Evolutionary conservation across 2,329 filamentous ascomycete species (phyloP), one percentile per base, ranked within the genome.

Genomic region (Aspergillus sp.): DNA sequence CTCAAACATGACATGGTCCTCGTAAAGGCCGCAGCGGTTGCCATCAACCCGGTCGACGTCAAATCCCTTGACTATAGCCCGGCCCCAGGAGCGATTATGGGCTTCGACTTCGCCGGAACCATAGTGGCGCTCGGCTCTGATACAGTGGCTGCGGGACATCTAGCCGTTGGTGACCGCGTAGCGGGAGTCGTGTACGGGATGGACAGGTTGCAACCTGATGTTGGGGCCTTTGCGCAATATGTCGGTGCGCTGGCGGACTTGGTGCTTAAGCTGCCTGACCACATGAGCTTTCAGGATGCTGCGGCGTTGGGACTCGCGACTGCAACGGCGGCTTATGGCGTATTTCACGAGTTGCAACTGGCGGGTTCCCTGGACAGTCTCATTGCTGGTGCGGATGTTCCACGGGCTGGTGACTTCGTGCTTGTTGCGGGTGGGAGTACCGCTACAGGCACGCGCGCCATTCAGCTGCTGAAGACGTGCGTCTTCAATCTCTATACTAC

Each of bases 81-180:
- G 8, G 37, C 52, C 15, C 33, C 49, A 15, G 60, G 57, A 3
- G 60, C 60, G 6, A 51, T 58, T 31, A 19, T 41, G 21, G 60
- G 57, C 14, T 57, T 41, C 35, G 57, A 62, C 55, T 62, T 62
- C 33, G 46, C 60, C 27, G 60, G 54, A n/a, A 53, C 44, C 11
- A 39, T 62, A 17, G 47, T 55, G n/a, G 57, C 54, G 7, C 12
- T 59, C n/a, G 60, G 57, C 8, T 15, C 50, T n/a, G 49, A 46
- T 21, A 25, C 50, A 19, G 21, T 39, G 4, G 25, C 41, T 14
- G 39, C 3, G 2, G 39, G 39, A 14, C 43, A 40, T 19, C 40
- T 57, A 15, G 15, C n/a, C n/a, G 56, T 70, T 1, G 75, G 76
- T 14, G 74, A 77, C 62, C 63, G 68, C 5, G 70, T 78, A 7